Base-by-base conservation (phyloP, 2,329 filamentous ascomycete species). In the Zopfia rhizophila region DNA sequence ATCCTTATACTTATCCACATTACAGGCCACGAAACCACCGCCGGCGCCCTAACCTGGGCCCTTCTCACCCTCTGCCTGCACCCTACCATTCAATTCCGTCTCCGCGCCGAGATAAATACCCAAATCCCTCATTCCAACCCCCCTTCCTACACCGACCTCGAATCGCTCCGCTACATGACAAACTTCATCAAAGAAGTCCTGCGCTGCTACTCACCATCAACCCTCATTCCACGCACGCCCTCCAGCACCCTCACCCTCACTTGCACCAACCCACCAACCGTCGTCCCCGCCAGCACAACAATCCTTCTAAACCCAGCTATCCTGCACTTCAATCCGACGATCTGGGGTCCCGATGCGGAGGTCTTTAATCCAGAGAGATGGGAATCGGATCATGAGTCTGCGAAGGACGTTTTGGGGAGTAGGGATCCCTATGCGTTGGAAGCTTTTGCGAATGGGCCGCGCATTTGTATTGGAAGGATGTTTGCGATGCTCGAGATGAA, bases 1-100 rank as follows among this genome's bases (percentile, higher is more conserved):
- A 10, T 10, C 8, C 8, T 17, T 17, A 36, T 18, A 22, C 10
- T 7, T 36, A 10, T 11, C 18, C 58, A 78, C 23, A 67, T 74
- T 1, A 72, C 76, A 11, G 75, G 75, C 0, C 75, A 78, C 33
- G 75, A 78, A 45, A 78, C 76, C 0, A 78, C 74, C 1, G 74
- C 75, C 2, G 65, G 68, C 0, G 58, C 72, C 0, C 64, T 78
- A 35, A 71, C 69, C 0, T 78, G 76, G 75, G 68, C 69, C 0
- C 63, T 71, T 2, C 75, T 77, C 21, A 58, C 72, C 41, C 54
- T 79, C 7, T 58, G 67, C 5, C 60, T 63, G 25, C 54, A 73
- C 17, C 71, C 70, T 0, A 55, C 66, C 1, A 53, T 77, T 4
- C 75, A 78, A 38, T 45, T 64, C 5, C 66, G 67, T 2, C 61